Conservation (phyloP, 1,139 yeast genomes). For the Hansenula lynferdii region DNA sequence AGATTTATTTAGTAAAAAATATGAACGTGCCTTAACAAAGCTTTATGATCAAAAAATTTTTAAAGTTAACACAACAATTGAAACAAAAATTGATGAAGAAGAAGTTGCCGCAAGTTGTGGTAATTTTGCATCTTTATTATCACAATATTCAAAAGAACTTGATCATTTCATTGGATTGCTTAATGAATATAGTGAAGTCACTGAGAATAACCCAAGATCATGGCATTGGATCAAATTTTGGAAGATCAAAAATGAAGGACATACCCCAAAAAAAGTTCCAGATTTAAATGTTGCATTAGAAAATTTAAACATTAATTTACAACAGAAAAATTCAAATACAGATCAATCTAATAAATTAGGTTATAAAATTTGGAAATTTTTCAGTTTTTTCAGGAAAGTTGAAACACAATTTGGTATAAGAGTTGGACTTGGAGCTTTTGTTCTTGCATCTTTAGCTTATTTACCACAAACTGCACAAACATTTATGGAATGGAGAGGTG, state of each 20-base stretch:
- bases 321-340: slow-evolving; percentile 9
- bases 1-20: slow-evolving; percentile 50
- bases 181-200: slow-evolving; percentile 36
- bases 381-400: slow-evolving; percentile 43
- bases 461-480: slow-evolving; percentile 45
- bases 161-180: slow-evolving; percentile 42
- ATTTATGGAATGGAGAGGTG: slow-evolving; percentile 70
- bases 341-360: slow-evolving; percentile 11
- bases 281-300: slow-evolving; percentile 17
- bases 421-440: slow-evolving; percentile 74
- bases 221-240: slow-evolving; percentile 55
- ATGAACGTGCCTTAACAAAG: slow-evolving; percentile 49
- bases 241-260: slow-evolving; percentile 23
- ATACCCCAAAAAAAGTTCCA: slow-evolving; percentile 6
- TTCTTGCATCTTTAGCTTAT: slow-evolving; percentile 65
- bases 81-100: slow-evolving; percentile 57
- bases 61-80: slow-evolving; percentile 22
- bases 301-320: slow-evolving; percentile 13
- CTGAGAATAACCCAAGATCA: slow-evolving; percentile 24
- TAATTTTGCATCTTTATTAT: slow-evolving; percentile 63
- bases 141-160: slow-evolving; percentile 59
- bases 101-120: slow-evolving; percentile 86
- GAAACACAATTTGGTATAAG: slow-evolving; percentile 78
- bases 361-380: slow-evolving; percentile 36
- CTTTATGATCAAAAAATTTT: slow-evolving; percentile 59